These are phyloP conservation scores for Mortierella sp. DNA, from an alignment of 371 early-diverging fungal species.

Conservation along the genomic window DNA sequence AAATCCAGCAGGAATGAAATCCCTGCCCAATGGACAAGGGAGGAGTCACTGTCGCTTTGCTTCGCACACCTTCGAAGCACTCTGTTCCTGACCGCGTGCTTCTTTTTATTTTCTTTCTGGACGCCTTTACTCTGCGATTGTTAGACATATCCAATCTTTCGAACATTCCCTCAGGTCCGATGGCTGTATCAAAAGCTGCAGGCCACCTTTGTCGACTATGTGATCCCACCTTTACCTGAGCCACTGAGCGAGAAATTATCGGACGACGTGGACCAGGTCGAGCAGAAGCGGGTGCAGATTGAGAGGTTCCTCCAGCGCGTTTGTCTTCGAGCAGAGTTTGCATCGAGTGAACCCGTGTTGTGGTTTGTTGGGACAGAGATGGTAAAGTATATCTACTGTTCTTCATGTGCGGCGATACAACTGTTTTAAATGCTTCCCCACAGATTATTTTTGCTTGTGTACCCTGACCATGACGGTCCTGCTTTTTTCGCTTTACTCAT, in stretches of 20 bases:
- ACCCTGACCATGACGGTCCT: neutral
- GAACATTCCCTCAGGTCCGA: slow-evolving; percentile 71
- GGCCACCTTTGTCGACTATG: slow-evolving; percentile 58
- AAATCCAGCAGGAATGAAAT: neutral
- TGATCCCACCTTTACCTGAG: slow-evolving; percentile 71
- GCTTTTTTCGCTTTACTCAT: neutral
- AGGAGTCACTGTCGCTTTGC: no score
- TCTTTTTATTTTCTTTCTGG: neutral
- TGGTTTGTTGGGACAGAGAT: slow-evolving; percentile 73
- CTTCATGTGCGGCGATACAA: neutral
- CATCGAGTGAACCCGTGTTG: slow-evolving; percentile 59
- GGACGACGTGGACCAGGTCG: slow-evolving; percentile 75
- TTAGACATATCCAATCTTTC: slow-evolving; percentile 59
- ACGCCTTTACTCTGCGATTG: neutral
- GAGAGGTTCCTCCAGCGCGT: slow-evolving; percentile 66
- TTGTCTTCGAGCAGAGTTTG: slow-evolving; percentile 59
- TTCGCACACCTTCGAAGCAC: neutral
- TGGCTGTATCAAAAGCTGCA: slow-evolving; percentile 68
- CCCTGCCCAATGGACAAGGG: neutral
- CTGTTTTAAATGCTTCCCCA: neutral
- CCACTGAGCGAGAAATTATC: slow-evolving; percentile 60
- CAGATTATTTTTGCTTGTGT: neutral
- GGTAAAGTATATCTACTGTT: slow-evolving; percentile 58
- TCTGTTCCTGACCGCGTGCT: neutral
- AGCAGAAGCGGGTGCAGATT: slow-evolving; percentile 70